Conservation (phyloP, 164 flowering plant genomes). For the Piper betle region DNA sequence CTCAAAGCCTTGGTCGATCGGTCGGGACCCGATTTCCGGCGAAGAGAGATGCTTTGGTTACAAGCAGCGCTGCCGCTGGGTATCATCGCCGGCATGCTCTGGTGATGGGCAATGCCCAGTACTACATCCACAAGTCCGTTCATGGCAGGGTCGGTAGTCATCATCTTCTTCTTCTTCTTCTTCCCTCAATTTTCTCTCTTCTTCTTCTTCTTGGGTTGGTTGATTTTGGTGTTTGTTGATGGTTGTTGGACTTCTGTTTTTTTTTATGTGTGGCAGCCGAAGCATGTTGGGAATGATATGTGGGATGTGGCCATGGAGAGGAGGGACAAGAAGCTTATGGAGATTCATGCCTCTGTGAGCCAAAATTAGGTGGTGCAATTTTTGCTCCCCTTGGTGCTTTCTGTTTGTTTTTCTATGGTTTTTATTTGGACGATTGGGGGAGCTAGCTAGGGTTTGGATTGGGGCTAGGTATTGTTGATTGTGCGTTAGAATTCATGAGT, state of each 20-base stretch:
- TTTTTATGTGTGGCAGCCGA: constrained; percentile 11
- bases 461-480: neutral
- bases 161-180: neutral
- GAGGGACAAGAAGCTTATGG: constrained; percentile 81
- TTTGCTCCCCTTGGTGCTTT: neutral
- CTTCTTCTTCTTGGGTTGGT: neutral
- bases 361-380: constrained; percentile 8
- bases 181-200: neutral
- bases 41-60: constrained; percentile 22
- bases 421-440: neutral
- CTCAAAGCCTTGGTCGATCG: neutral
- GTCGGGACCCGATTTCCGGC: neutral
- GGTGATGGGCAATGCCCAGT: constrained; percentile 81
- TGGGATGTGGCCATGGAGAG: constrained; percentile 98
- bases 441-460: neutral
- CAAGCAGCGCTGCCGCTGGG: constrained; percentile 85
- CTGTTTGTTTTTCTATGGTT: neutral
- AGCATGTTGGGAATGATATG: constrained; percentile 39
- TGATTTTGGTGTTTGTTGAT: neutral
- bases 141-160: constrained; percentile 53
- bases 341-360: constrained; percentile 10
- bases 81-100: constrained; percentile 89
- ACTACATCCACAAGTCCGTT: constrained; percentile 74
- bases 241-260: too few relatives aligned
- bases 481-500: too few relatives aligned